Base-by-base conservation (phyloP, 495 filamentous ascomycete genomes). In the Penicillium lividum region DNA sequence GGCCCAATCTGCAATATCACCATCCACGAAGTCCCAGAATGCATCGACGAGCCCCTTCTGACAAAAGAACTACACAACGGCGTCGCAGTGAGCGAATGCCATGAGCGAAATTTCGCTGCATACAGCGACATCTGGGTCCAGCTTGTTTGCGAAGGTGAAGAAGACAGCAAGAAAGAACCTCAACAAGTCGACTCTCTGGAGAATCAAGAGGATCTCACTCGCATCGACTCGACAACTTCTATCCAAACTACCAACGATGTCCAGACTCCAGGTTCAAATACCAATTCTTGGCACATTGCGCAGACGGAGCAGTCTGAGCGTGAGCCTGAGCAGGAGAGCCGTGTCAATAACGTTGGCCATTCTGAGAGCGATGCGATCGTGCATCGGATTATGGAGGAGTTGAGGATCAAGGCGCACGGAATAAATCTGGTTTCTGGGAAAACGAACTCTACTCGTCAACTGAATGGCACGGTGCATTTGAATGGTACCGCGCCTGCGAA, bases 21-120 rank as follows among this genome's bases (percentile, higher is more conserved):
- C 31, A 51, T 78, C 4, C 73, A 75, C 54, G 73, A 78, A 48
- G 62, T 68, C 0, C 69, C 74, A 0, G 73, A 62, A 7, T 78
- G 76, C 53, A 58, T 69, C 16, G 70, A 73, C 28, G 54, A 56
- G 8, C 69, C 76, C 0, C 61, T 78, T 0, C 61, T 78, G 42
- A 62, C 30, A 15, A 45, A 59, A 27, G 57, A 59, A 13, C 49
- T 77, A 7, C 58, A 53, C 36, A 48, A 68, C 22, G 62, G 68
- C 5, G 63, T 64, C 5, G 66, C 53, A 43, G 53, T 70, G 7
- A 73, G 71, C 57, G 44, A 59, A n/a, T 77, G 74, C 43, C 47
- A 54, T 45, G 8, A 51, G 38, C 58, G 71, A 25, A 57, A 57
- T 6, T 70, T 73, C 40, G 57, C 56, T 4, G 67, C 67, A 15